Percentiles rank a stretch among this genome's conserved stretches.
Conservation (phyloP, 2,329 filamentous ascomycete species). For the Blumeriella jaapii region DNA sequence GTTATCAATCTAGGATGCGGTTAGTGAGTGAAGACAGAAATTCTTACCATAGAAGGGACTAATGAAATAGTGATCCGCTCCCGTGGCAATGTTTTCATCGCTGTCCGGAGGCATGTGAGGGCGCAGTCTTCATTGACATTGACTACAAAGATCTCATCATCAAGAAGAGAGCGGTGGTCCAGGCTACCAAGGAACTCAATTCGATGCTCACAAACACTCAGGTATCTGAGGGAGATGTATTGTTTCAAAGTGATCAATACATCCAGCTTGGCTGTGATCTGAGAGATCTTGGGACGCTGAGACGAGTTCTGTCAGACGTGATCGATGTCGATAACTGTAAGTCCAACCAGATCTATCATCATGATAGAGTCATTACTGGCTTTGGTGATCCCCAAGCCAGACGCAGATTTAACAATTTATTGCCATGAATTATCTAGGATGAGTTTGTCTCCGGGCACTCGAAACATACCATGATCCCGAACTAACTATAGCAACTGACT, state of each 20-base stretch:
- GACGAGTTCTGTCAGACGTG: conserved; percentile 44
- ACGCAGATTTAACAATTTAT: too few species aligned
- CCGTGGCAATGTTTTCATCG: conserved; percentile 71
- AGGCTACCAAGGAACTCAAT: conserved; percentile 48
- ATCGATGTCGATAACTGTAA: conserved; percentile 44
- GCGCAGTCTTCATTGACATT: conserved; percentile 66
- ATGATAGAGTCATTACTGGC: not conserved
- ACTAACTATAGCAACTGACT: too few species aligned
- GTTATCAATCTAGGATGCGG: conserved; percentile 82
- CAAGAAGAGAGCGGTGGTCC: conserved; percentile 59
- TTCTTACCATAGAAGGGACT: not conserved
- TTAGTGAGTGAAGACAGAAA: conserved; percentile 49
- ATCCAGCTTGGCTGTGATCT: conserved; percentile 74
- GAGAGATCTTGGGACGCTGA: conserved; percentile 50
- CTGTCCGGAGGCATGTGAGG: conserved; percentile 45
- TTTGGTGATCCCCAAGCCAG: too few species aligned
- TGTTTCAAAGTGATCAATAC: conserved; percentile 60
- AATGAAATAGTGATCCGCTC: conserved; percentile 58
- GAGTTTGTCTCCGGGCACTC: too few species aligned
- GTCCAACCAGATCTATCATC: not conserved
- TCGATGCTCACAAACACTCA: conserved; percentile 37
- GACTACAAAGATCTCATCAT: conserved; percentile 74
- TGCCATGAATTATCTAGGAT: too few species aligned
- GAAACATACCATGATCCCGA: too few species aligned
- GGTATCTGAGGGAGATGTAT: conserved; percentile 33